Conservation (phyloP, 805 yeast species). For the Grigorovia humatica region DNA sequence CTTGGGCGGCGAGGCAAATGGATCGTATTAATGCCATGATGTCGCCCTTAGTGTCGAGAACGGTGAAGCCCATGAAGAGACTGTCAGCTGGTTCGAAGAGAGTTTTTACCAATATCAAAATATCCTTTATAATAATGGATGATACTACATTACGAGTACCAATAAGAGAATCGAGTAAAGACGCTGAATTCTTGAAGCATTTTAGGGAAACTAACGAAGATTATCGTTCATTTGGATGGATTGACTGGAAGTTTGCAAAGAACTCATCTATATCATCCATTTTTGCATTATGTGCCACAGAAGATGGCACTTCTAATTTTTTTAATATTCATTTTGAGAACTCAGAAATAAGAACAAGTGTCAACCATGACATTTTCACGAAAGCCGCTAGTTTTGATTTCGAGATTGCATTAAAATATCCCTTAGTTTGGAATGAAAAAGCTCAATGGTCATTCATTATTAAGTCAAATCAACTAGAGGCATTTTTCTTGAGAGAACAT, state of each 20-base stretch:
- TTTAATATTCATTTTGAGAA: conserved; percentile 37
- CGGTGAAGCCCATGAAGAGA: conserved; percentile 36
- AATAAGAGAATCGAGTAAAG: conserved; percentile 75
- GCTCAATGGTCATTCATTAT: conserved; percentile 58
- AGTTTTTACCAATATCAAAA: conserved; percentile 43
- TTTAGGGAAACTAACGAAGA: conserved; percentile 27
- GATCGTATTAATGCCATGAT: conserved; percentile 51
- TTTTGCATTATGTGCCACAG: conserved; percentile 44
- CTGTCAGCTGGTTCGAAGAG: conserved; percentile 44
- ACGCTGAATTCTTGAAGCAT: conserved; percentile 33
- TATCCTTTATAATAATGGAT: conserved; percentile 50
- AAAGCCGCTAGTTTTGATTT: conserved; percentile 49
- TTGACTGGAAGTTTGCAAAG: conserved; percentile 54
- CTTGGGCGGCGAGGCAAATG: conserved; percentile 91
- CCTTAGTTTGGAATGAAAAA: conserved; percentile 74
- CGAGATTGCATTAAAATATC: conserved; percentile 51
- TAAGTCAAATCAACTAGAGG: conserved; percentile 39
- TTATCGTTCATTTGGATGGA: conserved; percentile 80
- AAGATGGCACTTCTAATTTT: conserved; percentile 45
- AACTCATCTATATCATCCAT: conserved; percentile 41
- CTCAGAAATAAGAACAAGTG: conserved; percentile 68
- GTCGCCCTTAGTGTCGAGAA: conserved; percentile 57
- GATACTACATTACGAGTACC: conserved; percentile 69
- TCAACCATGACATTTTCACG: conserved; percentile 76
- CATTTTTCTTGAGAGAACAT: conserved; percentile 77